These are phyloP conservation scores for Fusarium coffeatum DNA, from an alignment of 2,329 filamentous ascomycete genomes.

Conservation along the genomic window DNA sequence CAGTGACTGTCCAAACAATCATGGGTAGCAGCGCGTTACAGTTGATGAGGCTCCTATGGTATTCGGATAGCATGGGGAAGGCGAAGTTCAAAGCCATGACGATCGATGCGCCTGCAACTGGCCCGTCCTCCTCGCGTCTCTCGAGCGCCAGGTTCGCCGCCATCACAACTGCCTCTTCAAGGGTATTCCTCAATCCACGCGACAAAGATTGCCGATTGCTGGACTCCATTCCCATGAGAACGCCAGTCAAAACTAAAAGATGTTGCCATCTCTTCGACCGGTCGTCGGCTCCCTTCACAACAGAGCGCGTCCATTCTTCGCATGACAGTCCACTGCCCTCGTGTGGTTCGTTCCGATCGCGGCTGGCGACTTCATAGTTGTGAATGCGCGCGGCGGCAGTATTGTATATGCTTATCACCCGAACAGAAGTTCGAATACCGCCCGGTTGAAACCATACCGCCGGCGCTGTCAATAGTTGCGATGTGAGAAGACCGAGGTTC, in stretches of 20 bases:
- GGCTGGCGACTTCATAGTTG: constrained; percentile 58
- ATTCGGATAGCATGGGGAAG: constrained; percentile 76
- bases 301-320: constrained; percentile 67
- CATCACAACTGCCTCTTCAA: constrained; percentile 79
- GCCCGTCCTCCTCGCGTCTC: constrained; percentile 55
- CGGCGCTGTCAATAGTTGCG: constrained; percentile 76
- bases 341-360: constrained; percentile 46
- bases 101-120: constrained; percentile 63
- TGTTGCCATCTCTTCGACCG: constrained; percentile 82
- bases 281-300: constrained; percentile 68
- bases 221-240: constrained; percentile 80
- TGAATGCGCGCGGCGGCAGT: constrained; percentile 69
- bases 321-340: constrained; percentile 59
- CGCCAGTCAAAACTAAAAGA: constrained; percentile 80
- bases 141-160: constrained; percentile 82
- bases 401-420: constrained; percentile 78
- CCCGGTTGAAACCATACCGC: constrained; percentile 74
- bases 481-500: constrained; percentile 78
- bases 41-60: constrained; percentile 68
- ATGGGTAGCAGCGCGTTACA: constrained; percentile 78
- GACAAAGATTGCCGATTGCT: constrained; percentile 73
- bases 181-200: constrained; percentile 69
- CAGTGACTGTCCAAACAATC: constrained; percentile 74
- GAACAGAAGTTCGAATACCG: constrained; percentile 71
- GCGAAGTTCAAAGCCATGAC: constrained; percentile 80